A percentile compares a stretch with the other conserved stretches of the same genome.
Evolutionary conservation across 768 basidiomycete species (phyloP).

Genomic region (Collybia mongolica): DNA sequence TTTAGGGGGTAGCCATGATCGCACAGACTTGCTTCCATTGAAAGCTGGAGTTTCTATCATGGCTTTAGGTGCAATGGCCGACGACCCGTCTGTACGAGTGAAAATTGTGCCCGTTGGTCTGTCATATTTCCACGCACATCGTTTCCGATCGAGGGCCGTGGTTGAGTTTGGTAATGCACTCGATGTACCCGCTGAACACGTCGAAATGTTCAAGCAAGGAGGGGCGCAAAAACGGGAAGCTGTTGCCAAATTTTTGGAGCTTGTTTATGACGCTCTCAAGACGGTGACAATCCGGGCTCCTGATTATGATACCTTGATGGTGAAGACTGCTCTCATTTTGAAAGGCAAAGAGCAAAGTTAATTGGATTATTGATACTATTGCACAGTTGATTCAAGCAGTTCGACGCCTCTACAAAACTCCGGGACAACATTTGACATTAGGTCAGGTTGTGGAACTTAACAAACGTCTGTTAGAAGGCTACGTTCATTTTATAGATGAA

Average conservation of each 20-base stretch:
- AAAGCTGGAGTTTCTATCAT: slow-evolving; percentile 98
- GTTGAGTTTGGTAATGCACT: slow-evolving; percentile 94
- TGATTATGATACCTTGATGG: slow-evolving; percentile 98
- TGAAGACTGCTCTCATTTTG: slow-evolving; percentile 28
- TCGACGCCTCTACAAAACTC: slow-evolving; percentile 89
- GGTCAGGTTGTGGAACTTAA: slow-evolving; percentile 96
- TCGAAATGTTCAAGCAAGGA: slow-evolving; percentile 90
- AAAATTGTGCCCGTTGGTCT: slow-evolving; percentile 88
- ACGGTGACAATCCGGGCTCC: slow-evolving; percentile 95
- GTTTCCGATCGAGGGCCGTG: slow-evolving; percentile 94
- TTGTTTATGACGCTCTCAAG: slow-evolving; percentile 91
- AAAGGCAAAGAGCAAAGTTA: background rate
- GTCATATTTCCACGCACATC: slow-evolving; percentile 74
- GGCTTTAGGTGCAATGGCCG: slow-evolving; percentile 97
- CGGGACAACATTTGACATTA: slow-evolving; percentile 89
- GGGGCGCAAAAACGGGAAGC: slow-evolving; percentile 89
- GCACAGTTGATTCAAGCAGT: slow-evolving; percentile 91
- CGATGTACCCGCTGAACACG: slow-evolving; percentile 86
- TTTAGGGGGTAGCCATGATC: slow-evolving; percentile 95
- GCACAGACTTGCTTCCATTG: slow-evolving; percentile 91
- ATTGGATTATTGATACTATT: slow-evolving; percentile 1
- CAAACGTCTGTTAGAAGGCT: slow-evolving; percentile 89
- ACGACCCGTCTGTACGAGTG: slow-evolving; percentile 80
- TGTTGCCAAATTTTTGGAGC: slow-evolving; percentile 81
- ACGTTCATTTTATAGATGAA: slow-evolving; percentile 89